Evolutionary conservation across 805 yeast species (phyloP).

Genomic region (Ogataea dorogensis): DNA sequence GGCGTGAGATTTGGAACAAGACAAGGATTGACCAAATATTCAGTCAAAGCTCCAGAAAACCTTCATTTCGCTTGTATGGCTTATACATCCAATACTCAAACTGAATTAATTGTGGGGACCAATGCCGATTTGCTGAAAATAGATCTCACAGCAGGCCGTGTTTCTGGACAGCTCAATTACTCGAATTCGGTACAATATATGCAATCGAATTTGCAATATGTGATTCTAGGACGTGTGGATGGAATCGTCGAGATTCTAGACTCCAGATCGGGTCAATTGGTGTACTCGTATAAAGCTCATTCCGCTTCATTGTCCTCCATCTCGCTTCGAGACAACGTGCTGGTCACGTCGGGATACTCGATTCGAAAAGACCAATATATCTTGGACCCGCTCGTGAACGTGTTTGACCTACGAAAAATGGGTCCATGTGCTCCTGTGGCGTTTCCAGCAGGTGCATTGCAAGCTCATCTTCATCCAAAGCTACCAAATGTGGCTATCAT

Average conservation of each 20-base stretch:
- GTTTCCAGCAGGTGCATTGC: conserved; percentile 86
- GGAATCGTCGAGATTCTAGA: conserved; percentile 68
- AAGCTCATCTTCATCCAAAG: conserved; percentile 82
- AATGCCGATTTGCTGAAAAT: conserved; percentile 33
- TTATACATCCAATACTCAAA: conserved; percentile 40
- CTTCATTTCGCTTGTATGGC: conserved; percentile 41
- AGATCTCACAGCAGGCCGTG: conserved; percentile 40
- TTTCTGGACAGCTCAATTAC: conserved; percentile 41
- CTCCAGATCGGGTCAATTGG: conserved; percentile 44
- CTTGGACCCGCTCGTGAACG: conserved; percentile 78
- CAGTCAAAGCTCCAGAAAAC: conserved; percentile 26
- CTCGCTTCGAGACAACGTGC: conserved; percentile 60
- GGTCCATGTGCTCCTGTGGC: conserved; percentile 75
- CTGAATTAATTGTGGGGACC: conserved; percentile 47
- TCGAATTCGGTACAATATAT: conserved; percentile 45
- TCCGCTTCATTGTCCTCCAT: conserved; percentile 61
- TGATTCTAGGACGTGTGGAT: conserved; percentile 55
- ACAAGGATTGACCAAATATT: conserved; percentile 49
- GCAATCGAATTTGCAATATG: conserved; percentile 49
- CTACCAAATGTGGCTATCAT: conserved; percentile 73
- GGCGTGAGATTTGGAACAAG: conserved; percentile 54
- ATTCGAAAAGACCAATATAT: conserved; percentile 55
- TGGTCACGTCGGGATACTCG: conserved; percentile 81
- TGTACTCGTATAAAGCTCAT: conserved; percentile 58
- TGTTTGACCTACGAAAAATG: conserved; percentile 75